phyloP scores from a whole-genome alignment of 2,329 filamentous ascomycete genomes.

The Lasiodiplodia gonubiensis region DNA sequence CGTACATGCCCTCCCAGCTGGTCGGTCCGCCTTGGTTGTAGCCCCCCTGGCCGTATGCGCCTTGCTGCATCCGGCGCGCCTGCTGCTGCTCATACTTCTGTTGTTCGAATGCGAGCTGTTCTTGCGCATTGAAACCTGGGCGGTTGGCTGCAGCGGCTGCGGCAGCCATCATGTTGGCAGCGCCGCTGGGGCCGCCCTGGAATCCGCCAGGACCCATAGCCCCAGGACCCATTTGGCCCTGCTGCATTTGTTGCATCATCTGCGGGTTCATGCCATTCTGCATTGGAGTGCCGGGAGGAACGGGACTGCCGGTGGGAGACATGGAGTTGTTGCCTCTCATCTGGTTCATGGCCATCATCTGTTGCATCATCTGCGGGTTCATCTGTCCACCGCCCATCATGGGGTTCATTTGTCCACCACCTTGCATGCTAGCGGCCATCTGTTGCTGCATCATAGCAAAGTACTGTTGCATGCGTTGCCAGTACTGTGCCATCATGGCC shows the following conservation, averaged over 20 bases:
- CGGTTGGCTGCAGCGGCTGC: slow-evolving; percentile 41
- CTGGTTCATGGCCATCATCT: slow-evolving; percentile 47
- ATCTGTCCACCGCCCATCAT: slow-evolving; percentile 65
- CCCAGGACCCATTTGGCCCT: slow-evolving; percentile 44
- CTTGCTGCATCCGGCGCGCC: slow-evolving; percentile 56
- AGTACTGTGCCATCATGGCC: slow-evolving; percentile 97
- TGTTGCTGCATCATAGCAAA: slow-evolving; percentile 94
- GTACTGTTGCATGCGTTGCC: slow-evolving; percentile 98
- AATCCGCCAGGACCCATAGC: slow-evolving; percentile 47
- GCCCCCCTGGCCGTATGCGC: slow-evolving; percentile 38
- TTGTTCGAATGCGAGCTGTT: slow-evolving; percentile 77
- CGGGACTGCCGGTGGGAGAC: slow-evolving; percentile 39
- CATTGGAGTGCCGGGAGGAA: slow-evolving; percentile 35
- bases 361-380: slow-evolving; percentile 64
- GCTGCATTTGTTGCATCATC: slow-evolving; percentile 76
- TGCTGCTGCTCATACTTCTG: slow-evolving; percentile 78
- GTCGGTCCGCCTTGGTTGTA: slow-evolving; percentile 69
- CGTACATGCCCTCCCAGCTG: slow-evolving; percentile 98
- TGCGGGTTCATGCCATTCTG: slow-evolving; percentile 65
- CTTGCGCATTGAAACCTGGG: slow-evolving; percentile 69
- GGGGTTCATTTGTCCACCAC: slow-evolving; percentile 46
- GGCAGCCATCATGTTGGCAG: slow-evolving; percentile 31
- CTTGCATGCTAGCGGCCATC: slow-evolving; percentile 62
- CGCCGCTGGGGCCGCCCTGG: slow-evolving; percentile 18
- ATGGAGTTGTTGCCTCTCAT: slow-evolving; percentile 33